A percentile compares a stretch with the other conserved stretches of the same genome.
Conservation (phyloP, 345 rosid genomes). For the Eucalyptus polyanthemos region DNA sequence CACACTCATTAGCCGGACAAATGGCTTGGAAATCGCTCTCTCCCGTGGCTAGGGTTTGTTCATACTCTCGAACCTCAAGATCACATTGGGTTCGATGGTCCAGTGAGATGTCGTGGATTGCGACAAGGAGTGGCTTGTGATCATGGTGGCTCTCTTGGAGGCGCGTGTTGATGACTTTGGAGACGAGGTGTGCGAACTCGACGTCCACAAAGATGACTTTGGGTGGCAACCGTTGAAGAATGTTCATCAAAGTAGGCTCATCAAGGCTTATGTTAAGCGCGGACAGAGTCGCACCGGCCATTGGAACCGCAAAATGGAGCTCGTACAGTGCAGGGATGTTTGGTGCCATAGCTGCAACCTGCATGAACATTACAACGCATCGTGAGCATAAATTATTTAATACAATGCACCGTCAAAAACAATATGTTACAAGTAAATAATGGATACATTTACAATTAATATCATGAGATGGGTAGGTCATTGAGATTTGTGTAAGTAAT, state of each 20-base stretch:
- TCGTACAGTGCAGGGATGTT: constrained; percentile 49
- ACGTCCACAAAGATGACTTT: constrained; percentile 34
- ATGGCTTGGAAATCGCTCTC: constrained; percentile 7
- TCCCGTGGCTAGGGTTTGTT: constrained; percentile 9
- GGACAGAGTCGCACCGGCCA: constrained; percentile 44
- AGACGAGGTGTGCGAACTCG: neutral
- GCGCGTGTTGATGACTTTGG: neutral
- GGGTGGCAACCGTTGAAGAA: constrained; percentile 10
- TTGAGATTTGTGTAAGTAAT: neutral
- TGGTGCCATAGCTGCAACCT: constrained; percentile 50
- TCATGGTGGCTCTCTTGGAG: neutral
- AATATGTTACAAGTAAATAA: neutral
- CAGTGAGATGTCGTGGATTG: constrained; percentile 1
- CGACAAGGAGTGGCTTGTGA: constrained; percentile 8
- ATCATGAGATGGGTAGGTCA: neutral
- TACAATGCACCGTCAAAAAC: neutral
- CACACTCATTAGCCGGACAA: constrained; percentile 17
- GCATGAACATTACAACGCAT: neutral
- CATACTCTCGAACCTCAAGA: constrained; percentile 5
- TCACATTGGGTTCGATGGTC: neutral
- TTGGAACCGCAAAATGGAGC: constrained; percentile 49
- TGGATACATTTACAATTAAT: neutral
- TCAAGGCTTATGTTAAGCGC: constrained; percentile 27
- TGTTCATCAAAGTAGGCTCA: constrained; percentile 5
- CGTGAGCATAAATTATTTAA: neutral